A percentile compares a stretch with the other conserved stretches of the same genome.
Evolutionary conservation across 768 basidiomycete species (phyloP).

Genomic region (Mrakia hoshinonis): DNA sequence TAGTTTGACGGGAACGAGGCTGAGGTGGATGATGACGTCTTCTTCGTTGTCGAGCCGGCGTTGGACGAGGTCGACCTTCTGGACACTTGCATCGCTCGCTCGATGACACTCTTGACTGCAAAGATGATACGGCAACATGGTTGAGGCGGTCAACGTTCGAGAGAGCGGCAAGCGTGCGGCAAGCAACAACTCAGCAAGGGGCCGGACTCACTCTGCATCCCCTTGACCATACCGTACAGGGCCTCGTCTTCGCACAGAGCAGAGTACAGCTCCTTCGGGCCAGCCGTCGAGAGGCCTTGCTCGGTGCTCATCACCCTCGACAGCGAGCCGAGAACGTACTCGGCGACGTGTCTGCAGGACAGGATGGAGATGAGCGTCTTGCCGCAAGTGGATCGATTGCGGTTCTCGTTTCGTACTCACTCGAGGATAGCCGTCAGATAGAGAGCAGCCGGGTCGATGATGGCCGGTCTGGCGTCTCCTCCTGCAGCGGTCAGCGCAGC

Average conservation of each 20-base stretch:
- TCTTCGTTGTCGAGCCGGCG: neutral
- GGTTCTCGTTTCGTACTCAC: neutral
- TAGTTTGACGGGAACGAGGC: conserved; percentile 2
- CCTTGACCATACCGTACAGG: conserved; percentile 17
- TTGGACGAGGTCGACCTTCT: neutral
- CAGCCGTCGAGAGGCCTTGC: neutral
- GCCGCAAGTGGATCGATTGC: too few species aligned
- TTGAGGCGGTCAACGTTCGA: too few species aligned
- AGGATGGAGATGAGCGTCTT: too few species aligned
- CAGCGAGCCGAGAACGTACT: conserved; percentile 13
- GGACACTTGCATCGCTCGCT: neutral
- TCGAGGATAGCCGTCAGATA: conserved; percentile 30
- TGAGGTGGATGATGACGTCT: neutral
- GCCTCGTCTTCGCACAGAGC: conserved; percentile 19
- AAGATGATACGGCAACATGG: too few species aligned
- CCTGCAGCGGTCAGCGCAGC: neutral
- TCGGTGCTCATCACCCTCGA: conserved; percentile 16
- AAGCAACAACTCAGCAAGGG: neutral
- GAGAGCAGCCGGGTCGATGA: conserved; percentile 23
- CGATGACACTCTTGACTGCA: conserved; percentile 15
- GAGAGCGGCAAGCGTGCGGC: too few species aligned
- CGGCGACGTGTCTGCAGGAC: conserved; percentile 9
- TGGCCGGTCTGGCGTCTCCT: conserved; percentile 23
- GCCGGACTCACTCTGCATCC: conserved; percentile 16
- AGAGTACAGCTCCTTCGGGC: conserved; percentile 14